Conservation (phyloP, 2,329 filamentous ascomycete genomes). For the Colletotrichum eremochloae region DNA sequence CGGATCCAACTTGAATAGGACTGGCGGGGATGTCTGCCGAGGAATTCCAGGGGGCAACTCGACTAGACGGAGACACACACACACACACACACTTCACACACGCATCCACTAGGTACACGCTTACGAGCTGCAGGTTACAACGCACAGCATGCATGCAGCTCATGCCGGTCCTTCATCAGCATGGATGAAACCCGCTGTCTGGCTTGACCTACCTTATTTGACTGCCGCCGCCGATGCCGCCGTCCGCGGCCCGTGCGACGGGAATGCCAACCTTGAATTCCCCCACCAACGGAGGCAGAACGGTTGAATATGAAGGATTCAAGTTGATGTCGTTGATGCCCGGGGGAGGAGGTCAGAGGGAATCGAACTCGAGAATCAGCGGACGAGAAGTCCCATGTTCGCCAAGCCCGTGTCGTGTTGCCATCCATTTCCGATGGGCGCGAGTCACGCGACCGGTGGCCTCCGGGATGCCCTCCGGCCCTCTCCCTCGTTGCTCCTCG, state of each 20-base stretch:
- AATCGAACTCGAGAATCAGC: neutral
- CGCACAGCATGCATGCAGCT: neutral
- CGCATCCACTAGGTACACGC: too few species aligned
- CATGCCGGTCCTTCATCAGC: neutral
- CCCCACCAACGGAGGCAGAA: neutral
- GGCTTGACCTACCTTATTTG: constrained; percentile 9
- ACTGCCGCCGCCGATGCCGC: constrained; percentile 25
- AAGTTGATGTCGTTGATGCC: neutral
- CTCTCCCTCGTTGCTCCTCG: neutral
- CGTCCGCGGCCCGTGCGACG: neutral
- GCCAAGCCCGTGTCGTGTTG: constrained; percentile 15
- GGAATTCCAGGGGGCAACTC: neutral
- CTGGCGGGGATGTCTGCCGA: constrained; percentile 15
- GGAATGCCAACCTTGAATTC: constrained; percentile 1
- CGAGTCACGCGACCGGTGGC: constrained; percentile 22
- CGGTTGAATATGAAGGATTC: neutral
- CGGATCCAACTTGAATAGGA: constrained; percentile 3
- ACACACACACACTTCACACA: neutral
- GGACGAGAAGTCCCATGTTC: neutral
- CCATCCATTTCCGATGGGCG: neutral
- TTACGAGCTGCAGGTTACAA: neutral
- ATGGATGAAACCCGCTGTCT: neutral
- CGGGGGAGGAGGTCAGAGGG: neutral
- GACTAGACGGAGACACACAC: neutral
- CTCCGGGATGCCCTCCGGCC: constrained; percentile 6